Percentiles rank a stretch among this genome's conserved stretches.
These are phyloP conservation scores for Metschnikowia drakensbergensis DNA, from an alignment of 805 yeast species.

Conservation along the genomic window DNA sequence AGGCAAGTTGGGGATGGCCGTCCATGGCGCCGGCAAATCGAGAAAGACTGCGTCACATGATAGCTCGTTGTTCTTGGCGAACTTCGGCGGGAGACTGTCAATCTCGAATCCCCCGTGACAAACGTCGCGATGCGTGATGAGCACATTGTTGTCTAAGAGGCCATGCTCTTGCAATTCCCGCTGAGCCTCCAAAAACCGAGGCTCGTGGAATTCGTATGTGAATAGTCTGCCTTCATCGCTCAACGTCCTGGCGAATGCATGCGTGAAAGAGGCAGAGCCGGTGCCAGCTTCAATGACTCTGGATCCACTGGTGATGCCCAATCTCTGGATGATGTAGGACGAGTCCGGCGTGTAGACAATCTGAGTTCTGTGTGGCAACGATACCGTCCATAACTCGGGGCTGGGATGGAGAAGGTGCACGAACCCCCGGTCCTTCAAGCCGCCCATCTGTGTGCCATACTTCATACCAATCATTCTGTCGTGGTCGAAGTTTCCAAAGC, in stretches of 20 bases:
- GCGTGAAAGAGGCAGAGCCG: slow-evolving; percentile 94
- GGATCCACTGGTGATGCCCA: slow-evolving; percentile 69
- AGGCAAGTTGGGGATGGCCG: slow-evolving; percentile 75
- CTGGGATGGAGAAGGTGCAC: slow-evolving; percentile 86
- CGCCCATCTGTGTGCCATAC: slow-evolving; percentile 83
- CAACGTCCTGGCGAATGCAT: slow-evolving; percentile 81
- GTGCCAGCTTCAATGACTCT: slow-evolving; percentile 96
- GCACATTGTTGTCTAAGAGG: slow-evolving; percentile 47
- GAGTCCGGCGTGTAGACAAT: slow-evolving; percentile 96
- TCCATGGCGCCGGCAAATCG: slow-evolving; percentile 97
- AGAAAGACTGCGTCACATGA: slow-evolving; percentile 75
- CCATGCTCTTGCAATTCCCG: slow-evolving; percentile 74
- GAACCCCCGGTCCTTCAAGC: slow-evolving; percentile 74
- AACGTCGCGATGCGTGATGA: slow-evolving; percentile 86
- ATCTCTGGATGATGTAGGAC: slow-evolving; percentile 79
- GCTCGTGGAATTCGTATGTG: slow-evolving; percentile 89
- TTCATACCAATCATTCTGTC: slow-evolving; percentile 71
- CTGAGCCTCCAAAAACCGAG: slow-evolving; percentile 74
- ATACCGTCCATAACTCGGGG: slow-evolving; percentile 94
- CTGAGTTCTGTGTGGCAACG: slow-evolving; percentile 95
- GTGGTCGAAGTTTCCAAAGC: slow-evolving; percentile 90
- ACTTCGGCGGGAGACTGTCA: slow-evolving; percentile 27
- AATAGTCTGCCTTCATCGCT: slow-evolving; percentile 58
- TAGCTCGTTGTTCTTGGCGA: slow-evolving; percentile 26
- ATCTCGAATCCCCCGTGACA: slow-evolving; percentile 80